These are phyloP conservation scores for Rhodocollybia butyracea DNA, from an alignment of 768 basidiomycete genomes.

Conservation along the genomic window DNA sequence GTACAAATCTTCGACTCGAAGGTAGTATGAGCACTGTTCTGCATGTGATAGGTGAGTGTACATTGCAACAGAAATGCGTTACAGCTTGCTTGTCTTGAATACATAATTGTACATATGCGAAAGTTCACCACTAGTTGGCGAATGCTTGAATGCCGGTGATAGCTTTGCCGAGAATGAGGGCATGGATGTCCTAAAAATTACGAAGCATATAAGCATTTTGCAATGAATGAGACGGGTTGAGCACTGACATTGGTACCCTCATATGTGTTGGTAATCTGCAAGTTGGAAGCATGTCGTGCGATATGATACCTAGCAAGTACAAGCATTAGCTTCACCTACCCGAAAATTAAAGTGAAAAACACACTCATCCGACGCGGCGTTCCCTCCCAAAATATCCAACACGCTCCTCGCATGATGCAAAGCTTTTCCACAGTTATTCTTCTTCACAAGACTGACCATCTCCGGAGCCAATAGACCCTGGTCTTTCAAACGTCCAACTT, in stretches of 20 bases:
- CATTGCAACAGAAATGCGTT: too few relatives aligned
- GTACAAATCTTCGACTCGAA: too few relatives aligned
- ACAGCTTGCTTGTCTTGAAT: too few relatives aligned
- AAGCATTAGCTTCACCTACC: neutral
- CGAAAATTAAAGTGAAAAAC: conserved; percentile 19
- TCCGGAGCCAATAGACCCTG: conserved; percentile 69
- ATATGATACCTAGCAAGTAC: conserved; percentile 70
- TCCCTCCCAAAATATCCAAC: conserved; percentile 91
- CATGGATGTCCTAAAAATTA: conserved; percentile 67
- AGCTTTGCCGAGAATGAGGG: conserved; percentile 92
- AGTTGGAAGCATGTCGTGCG: conserved; percentile 90
- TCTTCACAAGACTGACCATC: conserved; percentile 93
- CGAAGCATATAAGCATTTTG: conserved; percentile 13
- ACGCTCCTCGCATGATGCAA: conserved; percentile 76
- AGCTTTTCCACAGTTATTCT: conserved; percentile 95
- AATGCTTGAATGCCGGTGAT: conserved; percentile 91
- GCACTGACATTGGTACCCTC: conserved; percentile 74
- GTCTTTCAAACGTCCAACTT: conserved; percentile 88
- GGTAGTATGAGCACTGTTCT: too few relatives aligned
- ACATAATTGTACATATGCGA: too few relatives aligned
- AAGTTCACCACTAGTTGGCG: conserved; percentile 38
- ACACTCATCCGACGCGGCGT: conserved; percentile 90
- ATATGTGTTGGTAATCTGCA: conserved; percentile 96
- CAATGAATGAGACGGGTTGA: neutral
- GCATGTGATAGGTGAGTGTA: too few relatives aligned